Evolutionary conservation across 345 rosid genomes (phyloP), one percentile per base, ranked within the genome.

Genomic region (Aquilaria sinensis): DNA sequence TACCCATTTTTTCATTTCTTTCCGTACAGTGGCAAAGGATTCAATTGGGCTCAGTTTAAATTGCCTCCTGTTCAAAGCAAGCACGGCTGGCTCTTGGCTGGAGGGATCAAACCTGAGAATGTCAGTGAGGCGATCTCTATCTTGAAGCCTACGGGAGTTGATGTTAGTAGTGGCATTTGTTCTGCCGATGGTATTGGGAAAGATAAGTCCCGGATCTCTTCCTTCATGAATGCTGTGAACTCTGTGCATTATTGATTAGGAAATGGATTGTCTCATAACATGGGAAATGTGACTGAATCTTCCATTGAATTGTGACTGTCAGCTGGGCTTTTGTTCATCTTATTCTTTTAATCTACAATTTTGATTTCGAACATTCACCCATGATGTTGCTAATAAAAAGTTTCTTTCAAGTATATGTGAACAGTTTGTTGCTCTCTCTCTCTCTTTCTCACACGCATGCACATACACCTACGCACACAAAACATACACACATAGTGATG

Each of bases 131-230:
- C 97, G 23, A 72, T 94, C 47, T 70, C 78, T 15, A 75, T 65
- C 32, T 84, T 86, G 50, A 77, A 78, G 61, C 96, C 95, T 30
- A 61, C 74, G 37, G 97, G 95, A n/a, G 71, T 86, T 55, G 99
- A 90, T 70, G 95, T 88, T 16, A 90, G 97, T 57, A 88, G 96
- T 11, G 89, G 97, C 58, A 83, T 94, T 67, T 88, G 99, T 51
- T 72, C 77, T 31, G 37, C 78, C 11, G 89, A 94, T 63, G 92
- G 96, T 3, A 76, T 90, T 55, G 80, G 61, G 43, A 86, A 88
- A 76, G 95, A 90, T 61, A 80, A 15, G 65, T 75, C 72, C 31
- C 77, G 58, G 68, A 85, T 88, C 70, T 73, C 77, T 50, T 83
- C 88, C 10, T 90, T 86, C 64, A 82, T 86, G 75, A 68, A 47